A percentile compares a stretch with the other conserved stretches of the same genome.
phyloP scores from a whole-genome alignment of 306 rosid species.

The Vigna trinervia region DNA sequence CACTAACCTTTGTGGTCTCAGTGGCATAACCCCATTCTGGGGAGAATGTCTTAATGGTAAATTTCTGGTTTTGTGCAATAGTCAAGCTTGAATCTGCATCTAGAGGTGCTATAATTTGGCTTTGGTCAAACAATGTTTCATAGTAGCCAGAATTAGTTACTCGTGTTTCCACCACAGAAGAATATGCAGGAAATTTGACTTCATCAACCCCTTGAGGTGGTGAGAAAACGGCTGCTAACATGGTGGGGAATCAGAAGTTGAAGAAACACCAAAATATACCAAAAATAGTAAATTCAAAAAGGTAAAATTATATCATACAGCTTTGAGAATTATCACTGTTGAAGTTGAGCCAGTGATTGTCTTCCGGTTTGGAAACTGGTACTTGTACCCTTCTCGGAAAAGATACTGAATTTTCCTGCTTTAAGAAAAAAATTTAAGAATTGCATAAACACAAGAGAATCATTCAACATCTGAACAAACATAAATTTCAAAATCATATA shows the following conservation, averaged over 20 bases:
- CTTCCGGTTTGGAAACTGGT: constrained; percentile 52
- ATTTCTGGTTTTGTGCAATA: constrained; percentile 74
- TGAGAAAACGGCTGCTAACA: constrained; percentile 62
- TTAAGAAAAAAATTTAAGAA: constrained; percentile 31
- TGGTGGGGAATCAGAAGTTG: constrained; percentile 48
- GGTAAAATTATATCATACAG: constrained; percentile 55
- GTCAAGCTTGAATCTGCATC: constrained; percentile 68
- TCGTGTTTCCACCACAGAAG: constrained; percentile 54
- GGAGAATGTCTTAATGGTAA: constrained; percentile 72
- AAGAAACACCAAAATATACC: constrained; percentile 39
- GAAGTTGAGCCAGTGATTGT: constrained; percentile 58
- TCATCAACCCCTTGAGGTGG: constrained; percentile 50
- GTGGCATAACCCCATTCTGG: constrained; percentile 91
- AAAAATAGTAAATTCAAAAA: constrained; percentile 21
- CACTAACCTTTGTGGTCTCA: constrained; percentile 80
- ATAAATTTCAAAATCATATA: constrained; percentile 31
- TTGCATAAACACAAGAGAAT: constrained; percentile 28
- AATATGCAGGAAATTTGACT: constrained; percentile 55
- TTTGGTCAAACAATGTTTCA: constrained; percentile 58
- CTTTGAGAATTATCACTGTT: constrained; percentile 46
- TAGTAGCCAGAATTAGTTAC: constrained; percentile 58
- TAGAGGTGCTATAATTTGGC: constrained; percentile 53
- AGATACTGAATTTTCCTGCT: constrained; percentile 59
- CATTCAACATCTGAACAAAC: constrained; percentile 33
- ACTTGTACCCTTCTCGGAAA: constrained; percentile 39